Conservation (phyloP, 140 eudicot genomes). For the Bidens hawaiensis region DNA sequence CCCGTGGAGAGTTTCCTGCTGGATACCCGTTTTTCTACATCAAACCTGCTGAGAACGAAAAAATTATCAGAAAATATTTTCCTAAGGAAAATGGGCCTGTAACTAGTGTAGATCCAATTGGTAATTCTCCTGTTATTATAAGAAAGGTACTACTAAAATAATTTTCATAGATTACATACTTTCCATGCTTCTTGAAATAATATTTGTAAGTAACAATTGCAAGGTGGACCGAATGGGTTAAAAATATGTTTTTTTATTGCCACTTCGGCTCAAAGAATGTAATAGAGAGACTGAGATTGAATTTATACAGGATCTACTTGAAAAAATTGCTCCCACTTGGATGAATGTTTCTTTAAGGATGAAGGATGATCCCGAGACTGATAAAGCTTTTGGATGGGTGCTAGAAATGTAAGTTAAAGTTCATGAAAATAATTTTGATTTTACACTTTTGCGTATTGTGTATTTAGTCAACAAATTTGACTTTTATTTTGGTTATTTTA, state of each 20-base stretch:
- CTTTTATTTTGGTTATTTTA: slow-evolving; percentile 14
- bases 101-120: slow-evolving; percentile 75
- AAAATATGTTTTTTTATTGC: neutral
- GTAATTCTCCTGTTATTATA: slow-evolving; percentile 88
- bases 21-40: slow-evolving; percentile 82
- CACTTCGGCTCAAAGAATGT: slow-evolving; percentile 3
- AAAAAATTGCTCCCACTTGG: slow-evolving; percentile 93
- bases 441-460: slow-evolving; percentile 7
- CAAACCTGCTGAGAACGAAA: slow-evolving; percentile 62
- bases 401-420: slow-evolving; percentile 69
- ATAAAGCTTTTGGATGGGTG: slow-evolving; percentile 87
- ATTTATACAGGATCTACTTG: slow-evolving; percentile 56
- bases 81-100: slow-evolving; percentile 71
- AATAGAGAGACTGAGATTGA: slow-evolving; percentile 7
- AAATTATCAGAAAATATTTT: slow-evolving; percentile 58
- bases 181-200: neutral
- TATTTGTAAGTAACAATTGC: neutral
- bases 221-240: neutral
- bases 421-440: neutral
- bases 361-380: slow-evolving; percentile 82
- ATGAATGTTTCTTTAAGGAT: slow-evolving; percentile 84
- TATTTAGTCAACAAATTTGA: neutral
- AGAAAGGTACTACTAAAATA: slow-evolving; percentile 45
- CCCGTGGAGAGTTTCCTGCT: slow-evolving; percentile 60
- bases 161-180: neutral